Evolutionary conservation across 2,329 filamentous ascomycete species (phyloP).

Genomic region (Claviceps cyperi): DNA sequence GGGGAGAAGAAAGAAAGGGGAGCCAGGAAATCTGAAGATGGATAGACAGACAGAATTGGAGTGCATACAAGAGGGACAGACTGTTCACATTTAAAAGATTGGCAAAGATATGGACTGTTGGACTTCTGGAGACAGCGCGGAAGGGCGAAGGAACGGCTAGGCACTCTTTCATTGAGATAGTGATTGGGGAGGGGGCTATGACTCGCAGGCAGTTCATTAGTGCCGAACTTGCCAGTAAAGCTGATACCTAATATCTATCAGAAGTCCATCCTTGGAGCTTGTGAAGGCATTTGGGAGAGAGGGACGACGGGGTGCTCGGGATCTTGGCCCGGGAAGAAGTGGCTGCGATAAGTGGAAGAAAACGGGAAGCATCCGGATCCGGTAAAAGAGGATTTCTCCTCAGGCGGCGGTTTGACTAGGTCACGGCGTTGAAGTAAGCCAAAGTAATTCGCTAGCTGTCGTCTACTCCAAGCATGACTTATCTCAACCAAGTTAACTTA

Average conservation of each 20-base stretch:
- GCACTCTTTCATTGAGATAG: background rate
- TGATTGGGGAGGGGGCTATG: background rate
- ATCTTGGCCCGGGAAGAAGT: background rate
- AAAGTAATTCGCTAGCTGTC: too few species aligned
- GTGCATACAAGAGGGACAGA: background rate
- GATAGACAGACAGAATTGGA: background rate
- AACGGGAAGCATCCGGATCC: background rate
- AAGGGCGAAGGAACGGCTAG: conserved; percentile 2
- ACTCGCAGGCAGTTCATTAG: background rate
- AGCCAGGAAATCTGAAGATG: background rate
- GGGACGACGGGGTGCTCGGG: background rate
- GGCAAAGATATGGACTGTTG: background rate
- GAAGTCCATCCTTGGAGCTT: background rate
- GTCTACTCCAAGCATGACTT: too few species aligned
- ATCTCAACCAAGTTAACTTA: too few species aligned
- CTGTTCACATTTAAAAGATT: background rate
- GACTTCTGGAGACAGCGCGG: conserved; percentile 5
- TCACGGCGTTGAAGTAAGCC: background rate
- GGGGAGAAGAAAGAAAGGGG: background rate
- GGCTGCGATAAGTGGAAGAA: background rate
- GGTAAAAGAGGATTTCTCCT: background rate
- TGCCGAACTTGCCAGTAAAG: background rate
- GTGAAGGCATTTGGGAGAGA: background rate
- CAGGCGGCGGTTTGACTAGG: background rate
- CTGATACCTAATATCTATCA: too few species aligned